phyloP scores from a whole-genome alignment of 768 basidiomycete genomes.

The Rhizopogon vesiculosus region DNA sequence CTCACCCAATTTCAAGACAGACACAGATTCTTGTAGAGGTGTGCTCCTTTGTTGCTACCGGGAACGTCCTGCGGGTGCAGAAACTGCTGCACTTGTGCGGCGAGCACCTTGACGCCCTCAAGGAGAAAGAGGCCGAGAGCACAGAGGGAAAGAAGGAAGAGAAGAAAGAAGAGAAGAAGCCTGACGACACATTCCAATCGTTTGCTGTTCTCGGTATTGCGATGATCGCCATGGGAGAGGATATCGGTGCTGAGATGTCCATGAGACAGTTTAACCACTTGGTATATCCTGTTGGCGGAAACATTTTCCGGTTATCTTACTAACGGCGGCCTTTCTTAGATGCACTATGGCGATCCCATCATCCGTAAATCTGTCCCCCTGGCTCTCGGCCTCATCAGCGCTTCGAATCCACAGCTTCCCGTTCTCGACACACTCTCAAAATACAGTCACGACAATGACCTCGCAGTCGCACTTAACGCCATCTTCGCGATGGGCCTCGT shows the following conservation, averaged over 20 bases:
- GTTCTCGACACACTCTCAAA: slow-evolving; percentile 97
- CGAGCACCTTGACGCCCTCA: slow-evolving; percentile 68
- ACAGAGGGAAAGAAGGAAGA: slow-evolving; percentile 29
- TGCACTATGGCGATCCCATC: slow-evolving; percentile 95
- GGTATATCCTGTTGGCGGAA: slow-evolving; percentile 38
- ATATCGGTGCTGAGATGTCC: slow-evolving; percentile 97
- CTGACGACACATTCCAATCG: slow-evolving; percentile 82
- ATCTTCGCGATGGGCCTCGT: slow-evolving; percentile 99
- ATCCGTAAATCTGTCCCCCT: slow-evolving; percentile 93
- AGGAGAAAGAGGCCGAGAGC: slow-evolving; percentile 30
- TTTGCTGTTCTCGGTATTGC: slow-evolving; percentile 94
- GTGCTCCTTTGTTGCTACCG: slow-evolving; percentile 92
- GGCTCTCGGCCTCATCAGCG: slow-evolving; percentile 89
- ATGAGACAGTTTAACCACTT: slow-evolving; percentile 95
- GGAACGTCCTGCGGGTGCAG: slow-evolving; percentile 92
- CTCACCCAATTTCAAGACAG: slow-evolving; percentile 87
- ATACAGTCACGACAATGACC: slow-evolving; percentile 98
- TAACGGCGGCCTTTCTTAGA: slow-evolving; percentile 45
- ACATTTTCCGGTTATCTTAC: neutral
- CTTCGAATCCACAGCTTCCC: slow-evolving; percentile 92
- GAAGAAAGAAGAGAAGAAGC: slow-evolving; percentile 46
- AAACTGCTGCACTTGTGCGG: slow-evolving; percentile 89
- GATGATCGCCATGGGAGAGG: slow-evolving; percentile 96
- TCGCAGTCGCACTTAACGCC: slow-evolving; percentile 93
- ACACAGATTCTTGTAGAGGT: slow-evolving; percentile 91